Conservation (phyloP, 2,329 filamentous ascomycete species). For the Samsoniella hepiali region DNA sequence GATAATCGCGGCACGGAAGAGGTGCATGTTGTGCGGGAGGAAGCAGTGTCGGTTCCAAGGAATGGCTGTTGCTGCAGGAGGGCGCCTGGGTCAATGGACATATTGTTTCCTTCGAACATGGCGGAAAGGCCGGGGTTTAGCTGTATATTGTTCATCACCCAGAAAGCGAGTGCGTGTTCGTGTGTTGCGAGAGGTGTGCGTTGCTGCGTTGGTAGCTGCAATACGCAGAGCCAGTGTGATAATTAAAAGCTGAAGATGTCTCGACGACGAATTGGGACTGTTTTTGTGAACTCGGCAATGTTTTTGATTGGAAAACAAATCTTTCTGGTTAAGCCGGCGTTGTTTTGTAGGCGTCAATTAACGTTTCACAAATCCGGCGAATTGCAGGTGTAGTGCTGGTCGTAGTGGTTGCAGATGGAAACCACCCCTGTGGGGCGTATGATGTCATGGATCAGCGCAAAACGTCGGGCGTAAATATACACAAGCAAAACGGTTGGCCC, state of each 20-base stretch:
- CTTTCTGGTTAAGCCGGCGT: no score
- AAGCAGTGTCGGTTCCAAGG: conserved; percentile 7
- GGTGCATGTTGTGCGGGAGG: conserved; percentile 14
- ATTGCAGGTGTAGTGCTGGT: no score
- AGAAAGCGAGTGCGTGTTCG: background rate
- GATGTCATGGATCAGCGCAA: no score
- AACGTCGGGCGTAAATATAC: no score
- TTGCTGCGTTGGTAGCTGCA: no score
- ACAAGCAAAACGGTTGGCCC: no score
- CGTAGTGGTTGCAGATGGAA: no score
- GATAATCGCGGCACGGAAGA: background rate
- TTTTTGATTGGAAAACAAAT: background rate
- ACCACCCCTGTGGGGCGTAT: no score
- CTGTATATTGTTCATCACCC: conserved; percentile 13
- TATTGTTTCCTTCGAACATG: conserved; percentile 5
- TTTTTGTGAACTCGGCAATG: background rate
- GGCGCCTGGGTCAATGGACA: conserved; percentile 11
- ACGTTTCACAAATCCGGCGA: no score
- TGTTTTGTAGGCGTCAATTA: no score
- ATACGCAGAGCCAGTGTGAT: background rate
- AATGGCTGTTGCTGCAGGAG: background rate
- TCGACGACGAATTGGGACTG: background rate
- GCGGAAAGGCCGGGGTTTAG: conserved; percentile 12
- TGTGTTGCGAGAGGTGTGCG: background rate
- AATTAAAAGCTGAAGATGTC: background rate